Evolutionary conservation across 352 stramenopile genomes (phyloP).

Genomic region (Pythium folliculosum): DNA sequence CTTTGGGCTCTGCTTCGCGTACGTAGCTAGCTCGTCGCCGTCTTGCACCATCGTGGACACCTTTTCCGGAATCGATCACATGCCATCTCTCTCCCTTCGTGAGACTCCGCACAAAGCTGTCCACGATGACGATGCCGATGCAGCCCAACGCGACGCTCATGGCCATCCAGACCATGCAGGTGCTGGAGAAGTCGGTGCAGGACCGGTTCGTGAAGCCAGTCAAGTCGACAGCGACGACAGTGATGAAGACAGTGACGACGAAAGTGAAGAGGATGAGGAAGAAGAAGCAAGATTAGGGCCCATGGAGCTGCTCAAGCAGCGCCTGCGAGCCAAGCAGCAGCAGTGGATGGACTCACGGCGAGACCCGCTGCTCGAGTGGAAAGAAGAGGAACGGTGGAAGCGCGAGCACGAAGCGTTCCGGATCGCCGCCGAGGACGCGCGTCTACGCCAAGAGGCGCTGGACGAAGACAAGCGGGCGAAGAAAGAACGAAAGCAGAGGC

Average conservation of each 20-base stretch:
- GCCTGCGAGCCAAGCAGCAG: constrained; percentile 40
- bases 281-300: constrained; percentile 37
- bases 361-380: constrained; percentile 58
- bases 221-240: constrained; percentile 22
- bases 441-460: constrained; percentile 17
- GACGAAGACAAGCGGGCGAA: constrained; percentile 36
- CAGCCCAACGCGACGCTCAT: constrained; percentile 25
- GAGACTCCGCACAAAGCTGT: not conserved
- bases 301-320: constrained; percentile 24
- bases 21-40: not conserved
- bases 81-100: constrained; percentile 7
- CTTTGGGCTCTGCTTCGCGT: not conserved
- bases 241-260: constrained; percentile 37
- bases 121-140: constrained; percentile 24
- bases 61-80: not conserved
- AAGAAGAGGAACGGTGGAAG: constrained; percentile 39
- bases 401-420: constrained; percentile 39
- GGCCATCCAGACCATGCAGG: constrained; percentile 29
- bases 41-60: not conserved
- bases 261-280: constrained; percentile 38
- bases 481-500: constrained; percentile 49
- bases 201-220: constrained; percentile 24
- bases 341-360: constrained; percentile 40
- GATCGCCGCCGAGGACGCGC: constrained; percentile 33
- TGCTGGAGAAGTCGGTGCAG: constrained; percentile 22